These are phyloP conservation scores for Besnoitia besnoiti DNA, from an alignment of 169 alveolate species.

Conservation along the genomic window DNA sequence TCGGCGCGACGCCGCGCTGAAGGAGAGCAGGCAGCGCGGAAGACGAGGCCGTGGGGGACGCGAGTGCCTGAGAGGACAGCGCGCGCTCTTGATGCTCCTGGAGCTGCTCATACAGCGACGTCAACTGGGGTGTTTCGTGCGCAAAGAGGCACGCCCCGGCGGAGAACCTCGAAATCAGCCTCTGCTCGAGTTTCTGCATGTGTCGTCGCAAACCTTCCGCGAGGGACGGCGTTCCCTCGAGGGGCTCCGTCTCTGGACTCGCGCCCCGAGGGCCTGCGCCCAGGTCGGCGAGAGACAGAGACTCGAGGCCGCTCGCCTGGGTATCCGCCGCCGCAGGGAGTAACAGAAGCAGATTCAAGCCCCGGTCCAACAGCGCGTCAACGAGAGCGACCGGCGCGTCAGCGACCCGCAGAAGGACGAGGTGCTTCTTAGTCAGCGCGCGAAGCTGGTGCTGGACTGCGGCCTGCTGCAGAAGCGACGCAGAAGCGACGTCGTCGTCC, in stretches of 20 bases:
- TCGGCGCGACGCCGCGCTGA: background rate
- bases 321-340: background rate
- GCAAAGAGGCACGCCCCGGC: conserved; percentile 10
- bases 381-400: background rate
- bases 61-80: background rate
- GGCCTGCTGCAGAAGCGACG: background rate
- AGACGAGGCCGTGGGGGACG: background rate
- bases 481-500: background rate
- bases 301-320: background rate
- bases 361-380: background rate
- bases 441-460: background rate
- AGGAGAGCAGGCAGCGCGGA: background rate
- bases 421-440: background rate
- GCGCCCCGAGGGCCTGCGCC: background rate
- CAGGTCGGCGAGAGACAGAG: background rate
- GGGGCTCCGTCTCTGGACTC: background rate
- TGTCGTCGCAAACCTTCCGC: background rate
- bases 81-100: background rate
- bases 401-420: background rate
- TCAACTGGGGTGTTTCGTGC: background rate
- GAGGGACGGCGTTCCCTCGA: background rate
- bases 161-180: background rate
- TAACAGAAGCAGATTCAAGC: background rate
- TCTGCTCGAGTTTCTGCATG: background rate
- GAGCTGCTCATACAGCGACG: background rate